Conservation (phyloP, 2,329 filamentous ascomycete genomes). For the Fusarium luffae region DNA sequence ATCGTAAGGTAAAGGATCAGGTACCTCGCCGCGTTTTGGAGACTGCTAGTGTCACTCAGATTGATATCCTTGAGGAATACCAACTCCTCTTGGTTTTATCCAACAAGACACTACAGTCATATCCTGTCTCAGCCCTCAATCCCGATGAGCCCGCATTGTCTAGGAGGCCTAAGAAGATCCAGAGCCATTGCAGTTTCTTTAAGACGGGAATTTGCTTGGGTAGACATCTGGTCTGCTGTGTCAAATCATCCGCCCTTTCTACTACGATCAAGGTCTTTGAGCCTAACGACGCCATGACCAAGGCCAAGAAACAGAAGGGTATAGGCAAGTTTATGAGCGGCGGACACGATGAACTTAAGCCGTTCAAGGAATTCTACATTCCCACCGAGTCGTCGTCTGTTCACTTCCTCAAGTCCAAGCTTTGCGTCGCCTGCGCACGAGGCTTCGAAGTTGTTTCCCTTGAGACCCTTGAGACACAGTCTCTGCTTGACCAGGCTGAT, state of each 20-base stretch:
- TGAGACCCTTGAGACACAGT: slow-evolving; percentile 98
- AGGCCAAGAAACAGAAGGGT: slow-evolving; percentile 94
- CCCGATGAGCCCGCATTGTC: slow-evolving; percentile 81
- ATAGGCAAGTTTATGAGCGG: slow-evolving; percentile 94
- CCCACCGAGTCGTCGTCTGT: slow-evolving; percentile 98
- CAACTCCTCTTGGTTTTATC: slow-evolving; percentile 89
- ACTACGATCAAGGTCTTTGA: slow-evolving; percentile 99
- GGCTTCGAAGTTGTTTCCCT: slow-evolving; percentile 98
- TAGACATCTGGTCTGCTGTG: slow-evolving; percentile 93
- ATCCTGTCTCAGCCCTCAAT: slow-evolving; percentile 87
- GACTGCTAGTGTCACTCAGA: slow-evolving; percentile 86
- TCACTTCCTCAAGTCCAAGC: slow-evolving; percentile 95
- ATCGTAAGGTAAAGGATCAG: slow-evolving; percentile 88
- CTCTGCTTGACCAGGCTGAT: slow-evolving; percentile 94
- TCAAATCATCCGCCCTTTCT: slow-evolving; percentile 92
- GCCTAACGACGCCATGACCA: slow-evolving; percentile 92
- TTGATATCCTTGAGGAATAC: slow-evolving; percentile 96
- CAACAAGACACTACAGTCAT: slow-evolving; percentile 93
- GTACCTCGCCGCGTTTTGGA: slow-evolving; percentile 87
- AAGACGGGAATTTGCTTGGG: slow-evolving; percentile 95
- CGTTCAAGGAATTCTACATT: slow-evolving; percentile 99
- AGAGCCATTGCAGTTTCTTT: slow-evolving; percentile 98
- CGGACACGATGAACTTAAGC: slow-evolving; percentile 93
- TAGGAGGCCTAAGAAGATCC: slow-evolving; percentile 94
- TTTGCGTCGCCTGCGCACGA: slow-evolving; percentile 94